A percentile compares a stretch with the other conserved stretches of the same genome.
phyloP scores from a whole-genome alignment of 495 filamentous ascomycete species.

The Chaetomium cochliodes region DNA sequence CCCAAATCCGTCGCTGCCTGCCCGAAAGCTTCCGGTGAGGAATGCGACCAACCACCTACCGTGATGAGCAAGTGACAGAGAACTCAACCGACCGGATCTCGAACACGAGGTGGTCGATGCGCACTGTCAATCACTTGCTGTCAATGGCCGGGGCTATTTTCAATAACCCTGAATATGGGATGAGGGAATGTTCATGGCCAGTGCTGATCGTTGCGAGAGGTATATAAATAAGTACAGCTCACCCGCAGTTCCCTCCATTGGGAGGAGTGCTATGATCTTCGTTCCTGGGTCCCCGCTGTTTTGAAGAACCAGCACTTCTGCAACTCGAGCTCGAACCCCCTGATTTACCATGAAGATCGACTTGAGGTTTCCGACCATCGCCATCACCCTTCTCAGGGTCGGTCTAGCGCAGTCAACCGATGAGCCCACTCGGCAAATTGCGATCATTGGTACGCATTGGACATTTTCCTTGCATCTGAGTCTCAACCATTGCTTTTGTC shows the following conservation, averaged over 20 bases:
- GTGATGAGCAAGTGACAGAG: neutral
- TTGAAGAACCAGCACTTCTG: neutral
- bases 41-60: neutral
- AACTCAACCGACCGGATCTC: neutral
- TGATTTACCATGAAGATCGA: slow-evolving; percentile 7
- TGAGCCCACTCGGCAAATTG: slow-evolving; percentile 38
- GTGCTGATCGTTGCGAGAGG: neutral
- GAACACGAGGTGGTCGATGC: neutral
- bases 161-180: neutral
- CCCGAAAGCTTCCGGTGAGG: neutral
- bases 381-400: slow-evolving; percentile 4
- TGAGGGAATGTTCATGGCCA: neutral
- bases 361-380: neutral
- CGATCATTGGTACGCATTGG: slow-evolving; percentile 44
- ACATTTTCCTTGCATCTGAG: neutral
- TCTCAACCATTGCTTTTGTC: too few relatives aligned
- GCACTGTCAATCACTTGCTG: neutral
- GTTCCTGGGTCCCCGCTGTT: neutral
- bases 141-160: too few relatives aligned
- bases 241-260: neutral
- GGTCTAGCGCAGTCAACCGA: neutral
- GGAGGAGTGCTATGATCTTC: neutral
- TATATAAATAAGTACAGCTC: neutral
- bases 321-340: neutral
- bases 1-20: neutral